These are phyloP conservation scores for Cocos nucifera DNA, from an alignment of 176 grass and related monocot genomes.

Conservation along the genomic window DNA sequence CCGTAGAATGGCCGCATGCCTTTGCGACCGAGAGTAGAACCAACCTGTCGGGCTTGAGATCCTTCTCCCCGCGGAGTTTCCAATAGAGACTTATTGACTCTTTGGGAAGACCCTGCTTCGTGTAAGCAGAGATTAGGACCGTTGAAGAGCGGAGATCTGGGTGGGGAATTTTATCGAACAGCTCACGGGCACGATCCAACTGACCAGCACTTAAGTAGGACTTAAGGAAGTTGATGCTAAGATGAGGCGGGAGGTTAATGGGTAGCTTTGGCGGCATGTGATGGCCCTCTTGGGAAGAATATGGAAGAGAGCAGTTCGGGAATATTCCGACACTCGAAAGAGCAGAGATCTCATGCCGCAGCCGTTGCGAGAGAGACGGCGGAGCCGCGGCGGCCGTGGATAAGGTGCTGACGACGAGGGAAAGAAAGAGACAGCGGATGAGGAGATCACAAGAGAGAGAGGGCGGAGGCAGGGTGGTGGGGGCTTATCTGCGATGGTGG, in stretches of 20 bases:
- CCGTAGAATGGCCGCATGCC: slow-evolving; percentile 1
- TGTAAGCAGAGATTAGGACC: too few relatives aligned
- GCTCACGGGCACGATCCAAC: slow-evolving; percentile 10
- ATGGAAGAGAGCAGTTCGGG: too few relatives aligned
- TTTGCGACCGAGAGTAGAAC: slow-evolving; percentile 21
- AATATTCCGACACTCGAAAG: too few relatives aligned
- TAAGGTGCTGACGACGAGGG: too few relatives aligned
- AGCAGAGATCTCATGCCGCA: too few relatives aligned
- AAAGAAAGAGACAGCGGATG: too few relatives aligned
- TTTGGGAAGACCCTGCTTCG: neutral
- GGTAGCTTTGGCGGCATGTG: neutral
- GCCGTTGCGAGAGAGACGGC: too few relatives aligned
- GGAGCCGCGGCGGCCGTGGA: too few relatives aligned
- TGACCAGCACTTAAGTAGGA: neutral
- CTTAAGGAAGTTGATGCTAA: neutral
- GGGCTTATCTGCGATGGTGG: too few relatives aligned
- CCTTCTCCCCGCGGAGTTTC: neutral
- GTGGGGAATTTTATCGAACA: slow-evolving; percentile 23
- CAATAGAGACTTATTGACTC: slow-evolving; percentile 13
- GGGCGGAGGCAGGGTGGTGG: too few relatives aligned
- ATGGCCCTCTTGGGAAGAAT: too few relatives aligned
- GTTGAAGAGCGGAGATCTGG: slow-evolving; percentile 2
- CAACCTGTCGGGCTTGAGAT: slow-evolving; percentile 8
- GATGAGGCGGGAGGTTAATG: slow-evolving; percentile 6
- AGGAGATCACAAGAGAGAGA: too few relatives aligned